Evolutionary conservation across 129 eudicot species (phyloP).

Genomic region (Flaveria ramosissima): DNA sequence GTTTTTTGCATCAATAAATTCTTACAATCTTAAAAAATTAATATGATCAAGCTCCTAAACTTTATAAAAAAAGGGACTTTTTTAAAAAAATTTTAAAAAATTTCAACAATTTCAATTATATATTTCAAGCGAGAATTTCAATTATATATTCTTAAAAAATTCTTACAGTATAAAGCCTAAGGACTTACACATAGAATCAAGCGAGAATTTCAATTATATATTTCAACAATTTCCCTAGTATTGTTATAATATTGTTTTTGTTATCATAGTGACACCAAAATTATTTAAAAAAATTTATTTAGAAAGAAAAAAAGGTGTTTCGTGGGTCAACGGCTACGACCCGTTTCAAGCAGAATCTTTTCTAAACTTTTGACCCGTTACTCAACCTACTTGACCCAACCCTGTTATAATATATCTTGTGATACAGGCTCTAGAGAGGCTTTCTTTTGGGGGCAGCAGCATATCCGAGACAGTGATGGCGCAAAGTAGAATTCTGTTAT

Average conservation of each 20-base stretch:
- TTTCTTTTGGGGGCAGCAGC: slow-evolving; percentile 71
- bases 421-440: slow-evolving; percentile 80
- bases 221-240: no score
- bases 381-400: no score
- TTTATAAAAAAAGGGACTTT: no score
- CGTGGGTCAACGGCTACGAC: neutral
- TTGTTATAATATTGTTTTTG: no score
- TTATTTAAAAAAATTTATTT: neutral
- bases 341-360: neutral
- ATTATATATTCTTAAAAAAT: no score
- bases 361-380: no score
- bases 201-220: neutral
- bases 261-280: neutral
- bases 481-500: slow-evolving; percentile 71
- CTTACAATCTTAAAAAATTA: no score
- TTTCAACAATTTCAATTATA: no score
- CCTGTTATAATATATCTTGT: neutral
- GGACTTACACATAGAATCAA: neutral
- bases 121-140: no score
- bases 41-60: neutral
- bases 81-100: no score
- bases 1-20: neutral
- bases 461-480: slow-evolving; percentile 78
- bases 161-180: no score
- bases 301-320: neutral